Evolutionary conservation across 768 basidiomycete genomes (phyloP).

Genomic region (Wakefieldia striispora): DNA sequence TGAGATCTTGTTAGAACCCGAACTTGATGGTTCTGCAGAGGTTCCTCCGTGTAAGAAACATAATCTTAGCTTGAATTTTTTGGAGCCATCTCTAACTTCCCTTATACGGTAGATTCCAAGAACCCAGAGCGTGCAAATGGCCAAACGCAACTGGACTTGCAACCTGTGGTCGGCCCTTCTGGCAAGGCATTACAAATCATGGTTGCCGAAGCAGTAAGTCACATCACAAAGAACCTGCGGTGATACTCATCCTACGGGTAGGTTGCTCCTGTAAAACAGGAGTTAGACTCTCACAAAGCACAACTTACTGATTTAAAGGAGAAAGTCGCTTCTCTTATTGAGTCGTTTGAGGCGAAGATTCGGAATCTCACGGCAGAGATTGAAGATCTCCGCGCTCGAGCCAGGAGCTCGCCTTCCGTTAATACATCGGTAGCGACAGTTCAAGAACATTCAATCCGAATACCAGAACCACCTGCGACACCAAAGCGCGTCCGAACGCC

Average conservation of each 20-base stretch:
- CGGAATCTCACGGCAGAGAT: conserved; percentile 36
- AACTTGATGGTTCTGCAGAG: conserved; percentile 14
- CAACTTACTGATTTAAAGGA: conserved; percentile 39
- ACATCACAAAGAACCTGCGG: not conserved
- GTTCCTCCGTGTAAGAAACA: conserved; percentile 14
- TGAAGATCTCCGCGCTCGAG: conserved; percentile 26
- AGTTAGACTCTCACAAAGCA: conserved; percentile 44
- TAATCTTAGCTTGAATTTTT: not conserved
- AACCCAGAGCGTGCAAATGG: not conserved
- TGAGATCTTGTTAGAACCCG: conserved; percentile 26
- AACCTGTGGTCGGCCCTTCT: conserved; percentile 2
- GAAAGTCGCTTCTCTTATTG: conserved; percentile 28
- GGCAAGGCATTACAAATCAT: conserved; percentile 14
- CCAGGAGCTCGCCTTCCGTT: conserved; percentile 8
- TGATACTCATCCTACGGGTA: conserved; percentile 21
- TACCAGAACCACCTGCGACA: conserved; percentile 32
- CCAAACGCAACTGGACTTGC: conserved; percentile 6
- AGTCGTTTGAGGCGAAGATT: conserved; percentile 38
- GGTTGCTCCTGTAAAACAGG: conserved; percentile 53
- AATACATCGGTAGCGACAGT: conserved; percentile 7
- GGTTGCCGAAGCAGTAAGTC: conserved; percentile 32
- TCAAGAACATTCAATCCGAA: conserved; percentile 19
- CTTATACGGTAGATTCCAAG: conserved; percentile 5
- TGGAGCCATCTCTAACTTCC: not conserved
- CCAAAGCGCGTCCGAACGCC: conserved; percentile 35